These are phyloP conservation scores for Boletus vinaceobasis DNA, from an alignment of 768 basidiomycete genomes.

Conservation along the genomic window DNA sequence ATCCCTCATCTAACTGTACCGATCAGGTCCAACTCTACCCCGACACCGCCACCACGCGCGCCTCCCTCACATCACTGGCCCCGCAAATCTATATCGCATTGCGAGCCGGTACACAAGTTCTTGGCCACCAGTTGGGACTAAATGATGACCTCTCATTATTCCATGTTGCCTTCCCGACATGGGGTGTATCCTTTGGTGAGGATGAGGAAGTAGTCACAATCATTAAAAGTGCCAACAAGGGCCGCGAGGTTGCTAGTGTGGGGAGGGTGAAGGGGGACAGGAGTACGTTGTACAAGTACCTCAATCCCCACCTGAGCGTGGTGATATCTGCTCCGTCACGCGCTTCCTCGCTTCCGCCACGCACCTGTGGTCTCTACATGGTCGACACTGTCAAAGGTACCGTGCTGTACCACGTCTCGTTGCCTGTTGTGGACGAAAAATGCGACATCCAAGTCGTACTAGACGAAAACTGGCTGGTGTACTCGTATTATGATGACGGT, in stretches of 20 bases:
- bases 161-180: constrained; percentile 57
- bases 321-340: constrained; percentile 50
- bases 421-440: constrained; percentile 42
- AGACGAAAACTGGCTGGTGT: constrained; percentile 91
- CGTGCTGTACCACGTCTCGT: constrained; percentile 59
- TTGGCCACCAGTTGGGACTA: constrained; percentile 53
- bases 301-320: constrained; percentile 76
- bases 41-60: constrained; percentile 44
- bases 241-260: constrained; percentile 63
- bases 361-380: constrained; percentile 64
- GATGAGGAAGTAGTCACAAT: constrained; percentile 58
- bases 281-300: constrained; percentile 89
- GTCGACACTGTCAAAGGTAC: constrained; percentile 80
- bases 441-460: constrained; percentile 71
- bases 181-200: constrained; percentile 56
- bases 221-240: constrained; percentile 39
- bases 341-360: constrained; percentile 9
- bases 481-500: constrained; percentile 74
- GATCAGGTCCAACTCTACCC: constrained; percentile 65
- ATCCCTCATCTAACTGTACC: background rate
- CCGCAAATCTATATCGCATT: constrained; percentile 56
- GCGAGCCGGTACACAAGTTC: constrained; percentile 45
- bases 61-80: constrained; percentile 42
- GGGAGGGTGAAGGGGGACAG: constrained; percentile 87
- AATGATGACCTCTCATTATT: constrained; percentile 41